Evolutionary conservation across 768 basidiomycete species (phyloP).

Genomic region (Phlebiopsis flavidoalba): DNA sequence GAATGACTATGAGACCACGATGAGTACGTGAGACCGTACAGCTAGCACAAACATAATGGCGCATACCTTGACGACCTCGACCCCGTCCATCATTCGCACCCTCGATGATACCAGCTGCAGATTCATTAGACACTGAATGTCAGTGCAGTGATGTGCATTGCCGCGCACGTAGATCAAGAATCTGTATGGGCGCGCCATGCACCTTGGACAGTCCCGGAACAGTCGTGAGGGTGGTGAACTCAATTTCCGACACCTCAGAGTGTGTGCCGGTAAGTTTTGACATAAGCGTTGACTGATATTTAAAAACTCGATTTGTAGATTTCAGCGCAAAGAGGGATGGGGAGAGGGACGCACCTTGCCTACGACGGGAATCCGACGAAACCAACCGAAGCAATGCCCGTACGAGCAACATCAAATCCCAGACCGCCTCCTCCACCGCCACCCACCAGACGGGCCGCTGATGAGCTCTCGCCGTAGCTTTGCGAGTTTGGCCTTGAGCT

Average conservation of each 20-base stretch:
- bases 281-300: conserved; percentile 80
- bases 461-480: conserved; percentile 95
- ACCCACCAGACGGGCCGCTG: conserved; percentile 60
- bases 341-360: conserved; percentile 58
- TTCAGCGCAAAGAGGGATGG: background rate
- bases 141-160: background rate
- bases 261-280: conserved; percentile 95
- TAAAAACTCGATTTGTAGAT: background rate
- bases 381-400: conserved; percentile 95
- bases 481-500: conserved; percentile 97
- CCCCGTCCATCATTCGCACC: conserved; percentile 96
- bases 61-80: conserved; percentile 87
- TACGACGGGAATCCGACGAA: conserved; percentile 90
- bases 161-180: conserved; percentile 79
- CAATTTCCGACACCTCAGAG: conserved; percentile 92
- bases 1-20: conserved; percentile 55
- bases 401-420: conserved; percentile 97
- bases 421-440: conserved; percentile 86
- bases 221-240: conserved; percentile 94
- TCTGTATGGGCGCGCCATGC: conserved; percentile 95
- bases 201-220: conserved; percentile 94
- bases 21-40: background rate
- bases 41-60: background rate
- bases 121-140: conserved; percentile 16
- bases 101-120: conserved; percentile 90